phyloP scores from a whole-genome alignment of 345 rosid genomes.

The Lepidium sativum region DNA sequence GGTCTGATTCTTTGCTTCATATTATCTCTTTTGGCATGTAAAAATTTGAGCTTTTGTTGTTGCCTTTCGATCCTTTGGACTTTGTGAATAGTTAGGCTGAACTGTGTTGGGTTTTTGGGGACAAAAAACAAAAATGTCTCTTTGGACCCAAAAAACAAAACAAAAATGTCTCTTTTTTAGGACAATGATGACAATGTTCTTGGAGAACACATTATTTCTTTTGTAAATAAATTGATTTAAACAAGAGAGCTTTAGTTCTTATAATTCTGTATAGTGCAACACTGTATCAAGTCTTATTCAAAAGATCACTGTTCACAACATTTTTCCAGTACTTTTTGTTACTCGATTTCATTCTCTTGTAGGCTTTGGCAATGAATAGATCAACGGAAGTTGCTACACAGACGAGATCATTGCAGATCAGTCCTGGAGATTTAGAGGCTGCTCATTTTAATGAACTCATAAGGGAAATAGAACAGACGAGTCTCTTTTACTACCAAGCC shows the following conservation, averaged over 20 bases:
- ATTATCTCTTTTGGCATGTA: background rate
- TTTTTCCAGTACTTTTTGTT: background rate
- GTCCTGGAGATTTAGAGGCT: conserved; percentile 30
- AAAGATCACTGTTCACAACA: background rate
- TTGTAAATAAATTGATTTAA: background rate
- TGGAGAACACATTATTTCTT: background rate
- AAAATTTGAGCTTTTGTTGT: background rate
- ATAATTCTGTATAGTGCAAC: background rate
- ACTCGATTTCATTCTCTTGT: background rate
- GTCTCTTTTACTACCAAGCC: conserved; percentile 28
- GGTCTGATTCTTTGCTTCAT: background rate
- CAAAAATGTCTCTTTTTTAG: background rate
- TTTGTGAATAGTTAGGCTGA: background rate
- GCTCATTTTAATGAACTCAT: conserved; percentile 17
- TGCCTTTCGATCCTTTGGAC: background rate
- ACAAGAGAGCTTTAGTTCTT: background rate
- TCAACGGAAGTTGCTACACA: background rate
- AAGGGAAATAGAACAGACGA: conserved; percentile 21
- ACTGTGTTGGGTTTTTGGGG: background rate
- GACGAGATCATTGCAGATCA: conserved; percentile 4
- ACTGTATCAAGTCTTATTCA: background rate
- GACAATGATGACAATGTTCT: background rate
- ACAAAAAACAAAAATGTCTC: background rate
- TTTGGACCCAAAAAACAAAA: too few relatives aligned
- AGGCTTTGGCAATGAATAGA: conserved; percentile 10